Percentiles rank a stretch among this genome's conserved stretches.
Conservation (phyloP, 225 moss, liverwort and hornwort species). For the Pseudoscleropodium purum region DNA sequence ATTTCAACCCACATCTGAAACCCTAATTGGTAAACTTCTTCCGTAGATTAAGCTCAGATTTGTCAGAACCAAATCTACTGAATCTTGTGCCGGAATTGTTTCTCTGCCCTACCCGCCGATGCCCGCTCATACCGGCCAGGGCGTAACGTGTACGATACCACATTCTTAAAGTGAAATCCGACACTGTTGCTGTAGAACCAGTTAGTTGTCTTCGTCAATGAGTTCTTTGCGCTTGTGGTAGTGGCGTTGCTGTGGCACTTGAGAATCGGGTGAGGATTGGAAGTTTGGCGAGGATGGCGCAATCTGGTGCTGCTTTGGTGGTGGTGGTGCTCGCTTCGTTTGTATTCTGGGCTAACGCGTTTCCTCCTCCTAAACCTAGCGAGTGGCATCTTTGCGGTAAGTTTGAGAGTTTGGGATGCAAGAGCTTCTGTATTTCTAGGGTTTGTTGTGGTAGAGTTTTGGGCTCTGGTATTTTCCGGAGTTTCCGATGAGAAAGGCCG, state of each 20-base stretch:
- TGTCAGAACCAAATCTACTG: not conserved
- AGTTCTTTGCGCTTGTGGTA: not conserved
- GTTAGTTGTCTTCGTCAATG: not conserved
- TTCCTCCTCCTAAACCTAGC: constrained; percentile 26
- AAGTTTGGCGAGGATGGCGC: constrained; percentile 17
- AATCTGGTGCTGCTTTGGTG: not conserved
- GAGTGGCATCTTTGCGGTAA: constrained; percentile 45
- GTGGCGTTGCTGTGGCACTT: not conserved
- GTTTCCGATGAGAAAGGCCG: not conserved
- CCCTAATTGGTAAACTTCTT: not conserved
- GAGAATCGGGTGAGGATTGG: not conserved
- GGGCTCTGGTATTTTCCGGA: not conserved
- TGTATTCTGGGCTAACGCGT: not conserved
- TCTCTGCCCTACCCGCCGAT: not conserved
- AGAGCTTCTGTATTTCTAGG: not conserved
- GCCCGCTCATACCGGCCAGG: not conserved
- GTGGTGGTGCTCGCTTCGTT: constrained; percentile 4
- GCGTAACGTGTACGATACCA: not conserved
- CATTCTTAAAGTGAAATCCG: not conserved
- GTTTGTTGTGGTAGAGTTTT: not conserved
- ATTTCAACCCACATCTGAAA: not conserved
- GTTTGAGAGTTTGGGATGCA: not conserved
- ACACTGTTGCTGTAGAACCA: not conserved
- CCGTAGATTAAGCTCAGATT: not conserved
- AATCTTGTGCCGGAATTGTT: not conserved